Conservation (phyloP, 1,284 basidiomycete species). For the Ceratobasidium theobromae region DNA sequence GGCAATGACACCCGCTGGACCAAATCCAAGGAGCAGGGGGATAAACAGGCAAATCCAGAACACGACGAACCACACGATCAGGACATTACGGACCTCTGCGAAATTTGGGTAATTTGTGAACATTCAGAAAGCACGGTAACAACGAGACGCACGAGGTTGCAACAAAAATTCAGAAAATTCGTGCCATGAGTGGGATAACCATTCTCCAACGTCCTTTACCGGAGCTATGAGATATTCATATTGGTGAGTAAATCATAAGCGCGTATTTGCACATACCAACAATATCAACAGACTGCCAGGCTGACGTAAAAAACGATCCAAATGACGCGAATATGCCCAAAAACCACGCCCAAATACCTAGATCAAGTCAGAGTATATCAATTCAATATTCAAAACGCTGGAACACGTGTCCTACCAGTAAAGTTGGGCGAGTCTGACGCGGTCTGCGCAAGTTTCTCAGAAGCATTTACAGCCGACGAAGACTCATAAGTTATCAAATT, state of each 20-base stretch:
- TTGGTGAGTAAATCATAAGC: too few species aligned
- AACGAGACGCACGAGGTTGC: conserved; percentile 4
- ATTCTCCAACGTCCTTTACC: neutral
- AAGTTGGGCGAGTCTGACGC: neutral
- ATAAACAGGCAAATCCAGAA: conserved; percentile 16
- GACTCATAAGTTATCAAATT: neutral
- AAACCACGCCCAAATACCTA: conserved; percentile 11
- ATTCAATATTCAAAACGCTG: neutral
- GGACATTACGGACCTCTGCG: conserved; percentile 4
- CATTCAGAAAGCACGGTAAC: neutral
- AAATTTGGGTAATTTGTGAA: neutral
- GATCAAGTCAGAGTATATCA: neutral
- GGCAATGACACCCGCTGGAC: conserved; percentile 5
- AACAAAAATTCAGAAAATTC: conserved; percentile 9
- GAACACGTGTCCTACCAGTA: neutral
- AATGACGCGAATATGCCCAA: neutral
- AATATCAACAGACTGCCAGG: neutral
- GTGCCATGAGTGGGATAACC: neutral
- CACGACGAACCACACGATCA: conserved; percentile 20
- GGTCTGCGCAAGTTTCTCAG: neutral
- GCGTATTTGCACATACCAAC: neutral
- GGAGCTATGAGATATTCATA: too few species aligned
- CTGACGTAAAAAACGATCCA: neutral
- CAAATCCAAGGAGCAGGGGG: conserved; percentile 19
- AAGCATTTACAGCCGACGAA: neutral